Conservation (phyloP, 176 grass and related monocot species). For the Aegilops speltoides region DNA sequence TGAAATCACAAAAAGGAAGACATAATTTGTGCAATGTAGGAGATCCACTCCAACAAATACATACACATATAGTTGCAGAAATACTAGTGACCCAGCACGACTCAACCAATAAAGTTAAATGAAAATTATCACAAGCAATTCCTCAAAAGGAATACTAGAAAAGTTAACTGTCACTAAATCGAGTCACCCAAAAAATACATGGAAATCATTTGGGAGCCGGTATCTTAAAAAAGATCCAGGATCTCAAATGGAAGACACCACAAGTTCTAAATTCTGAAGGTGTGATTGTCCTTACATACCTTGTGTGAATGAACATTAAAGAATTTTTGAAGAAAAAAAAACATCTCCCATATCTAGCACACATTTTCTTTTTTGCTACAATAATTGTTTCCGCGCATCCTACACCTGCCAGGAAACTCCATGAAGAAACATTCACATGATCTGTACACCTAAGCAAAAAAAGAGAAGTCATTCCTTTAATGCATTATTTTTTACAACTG, state of each 20-base stretch:
- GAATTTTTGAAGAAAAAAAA: neutral
- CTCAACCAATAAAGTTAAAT: too few species aligned
- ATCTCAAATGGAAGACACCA: neutral
- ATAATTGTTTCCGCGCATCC: neutral
- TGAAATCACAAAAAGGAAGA: too few species aligned
- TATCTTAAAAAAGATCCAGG: neutral
- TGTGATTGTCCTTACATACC: neutral
- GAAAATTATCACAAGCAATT: too few species aligned
- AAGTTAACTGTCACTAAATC: neutral
- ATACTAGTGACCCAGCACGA: too few species aligned
- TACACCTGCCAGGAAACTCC: neutral
- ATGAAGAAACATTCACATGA: slow-evolving; percentile 5
- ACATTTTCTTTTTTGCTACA: neutral
- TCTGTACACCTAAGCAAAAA: slow-evolving; percentile 1
- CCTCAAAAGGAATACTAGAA: neutral
- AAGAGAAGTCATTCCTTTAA: neutral
- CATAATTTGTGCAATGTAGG: too few species aligned
- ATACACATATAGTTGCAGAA: too few species aligned
- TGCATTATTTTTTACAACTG: neutral
- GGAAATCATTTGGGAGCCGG: neutral
- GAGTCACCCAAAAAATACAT: neutral
- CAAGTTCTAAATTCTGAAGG: neutral
- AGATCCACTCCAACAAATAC: too few species aligned
- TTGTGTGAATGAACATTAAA: neutral
- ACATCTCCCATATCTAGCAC: neutral